Conservation (phyloP, 768 basidiomycete genomes). For the Mycena belliarum region DNA sequence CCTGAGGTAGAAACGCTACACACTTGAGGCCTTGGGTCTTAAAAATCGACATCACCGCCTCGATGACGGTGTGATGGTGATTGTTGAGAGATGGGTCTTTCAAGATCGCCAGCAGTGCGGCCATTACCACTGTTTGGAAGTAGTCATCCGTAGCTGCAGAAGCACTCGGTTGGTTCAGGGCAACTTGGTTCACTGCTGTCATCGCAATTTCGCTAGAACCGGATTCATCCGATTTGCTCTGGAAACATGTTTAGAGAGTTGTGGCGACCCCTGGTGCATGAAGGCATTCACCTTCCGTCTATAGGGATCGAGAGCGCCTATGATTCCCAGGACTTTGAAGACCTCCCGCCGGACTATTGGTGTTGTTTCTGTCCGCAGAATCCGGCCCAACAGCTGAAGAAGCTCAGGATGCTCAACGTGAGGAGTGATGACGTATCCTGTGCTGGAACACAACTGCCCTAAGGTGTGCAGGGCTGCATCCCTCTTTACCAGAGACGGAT, state of each 20-base stretch:
- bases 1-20: conserved; percentile 92
- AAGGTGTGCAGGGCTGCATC: conserved; percentile 93
- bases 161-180: conserved; percentile 63
- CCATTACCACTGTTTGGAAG: conserved; percentile 95
- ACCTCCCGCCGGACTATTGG: conserved; percentile 80
- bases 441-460: conserved; percentile 94
- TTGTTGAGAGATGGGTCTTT: conserved; percentile 85
- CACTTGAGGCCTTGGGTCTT: conserved; percentile 97
- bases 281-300: conserved; percentile 69
- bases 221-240: conserved; percentile 69
- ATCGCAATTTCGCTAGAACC: conserved; percentile 57
- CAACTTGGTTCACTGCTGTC: conserved; percentile 67
- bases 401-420: conserved; percentile 90
- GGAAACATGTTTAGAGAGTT: background rate
- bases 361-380: conserved; percentile 79
- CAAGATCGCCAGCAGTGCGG: conserved; percentile 80
- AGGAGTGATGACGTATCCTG: conserved; percentile 91
- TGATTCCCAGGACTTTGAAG: conserved; percentile 91
- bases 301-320: conserved; percentile 96
- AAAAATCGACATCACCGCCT: conserved; percentile 98
- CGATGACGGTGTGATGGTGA: conserved; percentile 92
- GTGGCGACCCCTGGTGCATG: too few species aligned
- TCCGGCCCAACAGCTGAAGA: conserved; percentile 79
- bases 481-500: conserved; percentile 84
- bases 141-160: conserved; percentile 83